These are phyloP conservation scores for Cladobotryum protrusum DNA, from an alignment of 2,329 filamentous ascomycete genomes.

Conservation along the genomic window DNA sequence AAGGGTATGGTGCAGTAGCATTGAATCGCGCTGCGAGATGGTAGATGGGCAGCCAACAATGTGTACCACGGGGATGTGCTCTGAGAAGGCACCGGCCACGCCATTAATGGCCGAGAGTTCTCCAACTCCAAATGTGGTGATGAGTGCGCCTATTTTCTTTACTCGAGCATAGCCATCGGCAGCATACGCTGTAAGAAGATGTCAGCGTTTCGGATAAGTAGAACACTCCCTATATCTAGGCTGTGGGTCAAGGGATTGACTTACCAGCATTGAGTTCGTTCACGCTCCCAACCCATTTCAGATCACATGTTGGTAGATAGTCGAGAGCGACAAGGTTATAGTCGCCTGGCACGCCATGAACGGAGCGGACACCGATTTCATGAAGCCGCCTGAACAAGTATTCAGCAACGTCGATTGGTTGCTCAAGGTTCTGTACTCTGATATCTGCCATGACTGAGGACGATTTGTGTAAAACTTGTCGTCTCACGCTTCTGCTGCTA, in stretches of 20 bases:
- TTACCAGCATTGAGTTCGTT: constrained; percentile 68
- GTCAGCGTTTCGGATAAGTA: constrained; percentile 9
- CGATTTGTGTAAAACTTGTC: not conserved
- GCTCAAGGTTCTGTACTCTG: constrained; percentile 36
- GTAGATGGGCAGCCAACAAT: constrained; percentile 52
- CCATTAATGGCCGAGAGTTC: constrained; percentile 70
- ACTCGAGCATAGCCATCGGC: constrained; percentile 75
- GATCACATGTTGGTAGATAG: constrained; percentile 51
- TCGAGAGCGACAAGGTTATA: constrained; percentile 67
- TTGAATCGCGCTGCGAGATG: constrained; percentile 40
- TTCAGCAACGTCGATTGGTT: constrained; percentile 55
- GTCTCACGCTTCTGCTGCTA: not conserved
- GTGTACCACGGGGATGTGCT: constrained; percentile 66
- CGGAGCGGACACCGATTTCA: constrained; percentile 57
- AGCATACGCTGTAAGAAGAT: constrained; percentile 52
- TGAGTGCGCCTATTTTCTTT: constrained; percentile 61
- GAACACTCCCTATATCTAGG: not conserved
- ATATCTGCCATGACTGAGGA: constrained; percentile 28
- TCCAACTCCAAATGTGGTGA: constrained; percentile 73
- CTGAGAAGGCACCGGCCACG: constrained; percentile 66
- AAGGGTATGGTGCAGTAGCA: constrained; percentile 61
- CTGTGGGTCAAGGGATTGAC: constrained; percentile 14
- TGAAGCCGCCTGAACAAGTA: constrained; percentile 61
- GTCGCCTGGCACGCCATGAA: constrained; percentile 67
- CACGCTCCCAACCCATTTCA: constrained; percentile 63